Evolutionary conservation across 2,329 filamentous ascomycete species (phyloP), one percentile per base, ranked within the genome.

Genomic region (Pestalotiopsis sp.): DNA sequence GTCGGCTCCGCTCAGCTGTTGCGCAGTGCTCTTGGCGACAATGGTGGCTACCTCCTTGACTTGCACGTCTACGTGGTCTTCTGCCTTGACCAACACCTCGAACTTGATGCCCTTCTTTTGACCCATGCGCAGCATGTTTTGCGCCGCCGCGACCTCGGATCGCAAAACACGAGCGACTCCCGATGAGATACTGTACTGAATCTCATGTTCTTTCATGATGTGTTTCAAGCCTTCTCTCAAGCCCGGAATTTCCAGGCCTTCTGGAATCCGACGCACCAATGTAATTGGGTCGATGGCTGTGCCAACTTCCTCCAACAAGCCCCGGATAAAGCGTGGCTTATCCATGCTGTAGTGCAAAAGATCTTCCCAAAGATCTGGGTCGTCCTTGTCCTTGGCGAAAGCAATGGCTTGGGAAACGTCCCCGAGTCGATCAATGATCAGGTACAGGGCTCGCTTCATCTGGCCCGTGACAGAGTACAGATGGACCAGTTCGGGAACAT

Each of bases 261-360:
- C 94, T 0, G 96, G 96, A 36, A 99, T 99, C 4, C 95, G 90
- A 14, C 93, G 88, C 5, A 99, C 93, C 3, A 99, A 88, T 17
- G 92, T 92, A 71, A 98, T 95, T 0, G 96, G 96, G 75, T 98
- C 91, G 75, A 99, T 96, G 1, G 94, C 90, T 0, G 95, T 98
- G 45, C 96, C 96, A 1, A 97, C 95, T 81, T 98, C 94, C 75
- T 97, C 94, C 0, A 99, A 88, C 3, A 99, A 84, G 0, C 93
- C 95, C 13, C 93, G 91, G 73, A 99, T 98, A 81, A 99, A 99
- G 56, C 90, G 90, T 0, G 96, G 96, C 77, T 98, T 97, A 81
- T 98, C 94, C 96, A 99, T 98, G 70, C 93, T 95, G 80, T 98
- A 98, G 74, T 95, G 90, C 5, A 99, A 88, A 7, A 99, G 86